Conservation (phyloP, 2,329 filamentous ascomycete species). For the Fusarium sp. region DNA sequence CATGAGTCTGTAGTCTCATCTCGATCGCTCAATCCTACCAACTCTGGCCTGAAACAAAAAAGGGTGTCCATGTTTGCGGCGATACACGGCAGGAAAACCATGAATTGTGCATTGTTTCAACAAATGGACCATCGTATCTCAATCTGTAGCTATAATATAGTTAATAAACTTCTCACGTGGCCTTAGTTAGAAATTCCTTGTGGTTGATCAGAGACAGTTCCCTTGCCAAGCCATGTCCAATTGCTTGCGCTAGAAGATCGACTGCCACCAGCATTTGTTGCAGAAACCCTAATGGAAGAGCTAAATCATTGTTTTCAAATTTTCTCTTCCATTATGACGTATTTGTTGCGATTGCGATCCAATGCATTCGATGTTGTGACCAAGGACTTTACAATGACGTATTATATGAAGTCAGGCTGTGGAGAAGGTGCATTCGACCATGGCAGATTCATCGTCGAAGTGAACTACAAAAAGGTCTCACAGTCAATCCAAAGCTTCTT, state of each 20-base stretch:
- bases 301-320: conserved; percentile 13
- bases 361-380: conserved; percentile 23
- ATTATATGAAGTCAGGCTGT: conserved; percentile 50
- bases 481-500: background rate
- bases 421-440: conserved; percentile 37
- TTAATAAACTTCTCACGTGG: background rate
- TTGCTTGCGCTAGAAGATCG: conserved; percentile 19
- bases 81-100: no score
- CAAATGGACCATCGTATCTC: no score
- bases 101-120: no score
- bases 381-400: conserved; percentile 48
- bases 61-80: no score
- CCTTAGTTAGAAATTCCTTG: background rate
- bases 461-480: conserved; percentile 42
- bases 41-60: no score
- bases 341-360: conserved; percentile 33
- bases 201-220: conserved; percentile 4
- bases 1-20: no score
- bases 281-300: conserved; percentile 24
- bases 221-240: conserved; percentile 16
- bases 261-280: conserved; percentile 10
- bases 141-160: background rate
- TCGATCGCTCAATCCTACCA: no score
- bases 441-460: conserved; percentile 34
- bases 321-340: conserved; percentile 38